Percentiles rank a stretch among this genome's conserved stretches.
phyloP scores from a whole-genome alignment of 2,329 filamentous ascomycete species.

The Fusarium longipes region DNA sequence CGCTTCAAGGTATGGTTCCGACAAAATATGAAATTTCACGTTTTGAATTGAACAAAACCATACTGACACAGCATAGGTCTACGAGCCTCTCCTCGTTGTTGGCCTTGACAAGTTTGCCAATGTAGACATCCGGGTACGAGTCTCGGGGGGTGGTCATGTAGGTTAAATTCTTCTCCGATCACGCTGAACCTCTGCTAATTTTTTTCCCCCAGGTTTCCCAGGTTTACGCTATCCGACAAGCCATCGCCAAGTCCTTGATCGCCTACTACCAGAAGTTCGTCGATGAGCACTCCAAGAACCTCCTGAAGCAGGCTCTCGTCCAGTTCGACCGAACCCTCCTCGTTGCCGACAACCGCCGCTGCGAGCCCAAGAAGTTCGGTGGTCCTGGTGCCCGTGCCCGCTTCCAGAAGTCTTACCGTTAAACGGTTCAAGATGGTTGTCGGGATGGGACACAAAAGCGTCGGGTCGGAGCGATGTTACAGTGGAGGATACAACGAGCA shows the following conservation, averaged over 20 bases:
- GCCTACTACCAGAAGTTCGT: slow-evolving; percentile 99
- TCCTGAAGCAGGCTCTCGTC: slow-evolving; percentile 96
- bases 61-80: slow-evolving; percentile 71
- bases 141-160: slow-evolving; percentile 82
- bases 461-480: slow-evolving; percentile 38
- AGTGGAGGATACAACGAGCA: slow-evolving; percentile 44
- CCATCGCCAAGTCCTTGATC: slow-evolving; percentile 83
- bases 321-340: slow-evolving; percentile 97
- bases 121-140: slow-evolving; percentile 97
- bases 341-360: slow-evolving; percentile 98
- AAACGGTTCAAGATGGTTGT: slow-evolving; percentile 57
- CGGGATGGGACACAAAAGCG: slow-evolving; percentile 37
- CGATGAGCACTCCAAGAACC: slow-evolving; percentile 99
- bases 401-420: slow-evolving; percentile 99
- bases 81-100: slow-evolving; percentile 97
- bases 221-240: slow-evolving; percentile 98
- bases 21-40: slow-evolving; percentile 2
- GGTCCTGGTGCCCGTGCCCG: slow-evolving; percentile 93
- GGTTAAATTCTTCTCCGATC: accelerated
- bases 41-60: slow-evolving; percentile 3
- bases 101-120: slow-evolving; percentile 97
- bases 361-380: slow-evolving; percentile 98
- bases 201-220: slow-evolving; percentile 76
- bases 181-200: not conserved
- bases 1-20: slow-evolving; percentile 85